These are phyloP conservation scores for Cryptococcus sp. DNA, from an alignment of 1,284 basidiomycete species.

Conservation along the genomic window DNA sequence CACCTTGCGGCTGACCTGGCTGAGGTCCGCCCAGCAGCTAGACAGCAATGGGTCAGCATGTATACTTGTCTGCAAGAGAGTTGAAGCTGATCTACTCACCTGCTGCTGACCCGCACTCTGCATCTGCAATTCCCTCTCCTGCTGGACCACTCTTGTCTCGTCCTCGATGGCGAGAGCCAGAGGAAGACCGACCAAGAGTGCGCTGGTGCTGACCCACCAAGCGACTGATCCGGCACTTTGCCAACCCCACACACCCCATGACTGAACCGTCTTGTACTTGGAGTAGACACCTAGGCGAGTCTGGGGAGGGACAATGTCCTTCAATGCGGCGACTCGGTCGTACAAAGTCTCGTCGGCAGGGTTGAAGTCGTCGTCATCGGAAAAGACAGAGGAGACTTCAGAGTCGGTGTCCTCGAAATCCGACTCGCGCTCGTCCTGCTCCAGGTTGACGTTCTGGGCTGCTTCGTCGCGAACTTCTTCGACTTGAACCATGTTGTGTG, in stretches of 20 bases:
- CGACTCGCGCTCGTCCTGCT: constrained; percentile 39
- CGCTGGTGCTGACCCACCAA: constrained; percentile 93
- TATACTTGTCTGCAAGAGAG: background rate
- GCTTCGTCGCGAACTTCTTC: constrained; percentile 49
- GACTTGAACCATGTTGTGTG: constrained; percentile 45
- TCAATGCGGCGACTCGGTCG: constrained; percentile 86
- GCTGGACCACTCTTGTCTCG: constrained; percentile 88
- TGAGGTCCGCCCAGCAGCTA: constrained; percentile 37
- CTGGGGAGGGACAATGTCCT: constrained; percentile 90
- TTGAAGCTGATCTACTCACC: constrained; percentile 57
- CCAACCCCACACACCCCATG: constrained; percentile 60
- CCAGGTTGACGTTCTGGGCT: constrained; percentile 25
- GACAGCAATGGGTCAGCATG: background rate
- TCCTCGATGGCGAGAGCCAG: constrained; percentile 92
- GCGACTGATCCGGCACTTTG: constrained; percentile 78
- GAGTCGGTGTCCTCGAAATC: constrained; percentile 45
- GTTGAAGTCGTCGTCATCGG: constrained; percentile 41
- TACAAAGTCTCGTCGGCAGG: constrained; percentile 68
- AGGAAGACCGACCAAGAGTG: constrained; percentile 88
- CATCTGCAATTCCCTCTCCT: constrained; percentile 92
- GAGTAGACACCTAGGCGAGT: constrained; percentile 75
- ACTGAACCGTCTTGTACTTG: constrained; percentile 63
- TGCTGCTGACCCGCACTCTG: constrained; percentile 90
- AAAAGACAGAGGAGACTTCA: constrained; percentile 26
- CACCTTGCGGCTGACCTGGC: constrained; percentile 35